phyloP scores from a whole-genome alignment of 208 protist genomes.

The Leishmania tropica region DNA sequence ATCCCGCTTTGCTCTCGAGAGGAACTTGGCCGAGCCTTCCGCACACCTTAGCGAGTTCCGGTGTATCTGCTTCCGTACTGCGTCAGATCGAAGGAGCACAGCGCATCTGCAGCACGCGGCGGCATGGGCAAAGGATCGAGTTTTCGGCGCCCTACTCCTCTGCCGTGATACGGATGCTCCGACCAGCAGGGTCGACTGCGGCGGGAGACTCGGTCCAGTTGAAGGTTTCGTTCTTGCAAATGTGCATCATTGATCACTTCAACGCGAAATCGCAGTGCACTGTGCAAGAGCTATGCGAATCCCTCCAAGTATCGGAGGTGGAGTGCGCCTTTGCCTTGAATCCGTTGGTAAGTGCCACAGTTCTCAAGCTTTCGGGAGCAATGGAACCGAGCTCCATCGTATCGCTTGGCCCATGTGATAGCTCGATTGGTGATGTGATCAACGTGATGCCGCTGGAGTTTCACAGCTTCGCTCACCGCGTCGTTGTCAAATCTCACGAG shows the following conservation, averaged over 20 bases:
- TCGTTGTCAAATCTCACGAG: conserved; percentile 11
- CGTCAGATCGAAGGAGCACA: conserved; percentile 17
- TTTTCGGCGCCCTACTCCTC: conserved; percentile 38
- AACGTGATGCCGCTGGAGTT: conserved; percentile 34
- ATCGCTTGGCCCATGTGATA: conserved; percentile 14
- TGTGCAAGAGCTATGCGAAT: conserved; percentile 34
- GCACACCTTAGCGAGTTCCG: neutral
- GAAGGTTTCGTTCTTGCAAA: conserved; percentile 43
- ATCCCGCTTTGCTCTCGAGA: conserved; percentile 23
- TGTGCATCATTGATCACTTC: conserved; percentile 48
- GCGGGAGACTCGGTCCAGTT: conserved; percentile 16
- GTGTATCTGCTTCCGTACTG: conserved; percentile 3
- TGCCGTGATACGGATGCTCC: conserved; percentile 25
- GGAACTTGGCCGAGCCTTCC: conserved; percentile 35
- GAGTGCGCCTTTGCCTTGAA: conserved; percentile 30
- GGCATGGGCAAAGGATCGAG: conserved; percentile 33
- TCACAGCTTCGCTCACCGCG: conserved; percentile 10
- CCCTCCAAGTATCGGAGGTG: conserved; percentile 17
- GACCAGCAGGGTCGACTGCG: neutral
- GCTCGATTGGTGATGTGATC: conserved; percentile 11
- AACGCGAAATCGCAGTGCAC: conserved; percentile 41
- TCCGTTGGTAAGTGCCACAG: conserved; percentile 26
- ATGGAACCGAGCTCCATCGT: conserved; percentile 6
- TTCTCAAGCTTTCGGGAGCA: conserved; percentile 12
- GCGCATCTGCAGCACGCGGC: conserved; percentile 9